Conservation (phyloP, 805 yeast species). For the Spathaspora passalidarum region DNA sequence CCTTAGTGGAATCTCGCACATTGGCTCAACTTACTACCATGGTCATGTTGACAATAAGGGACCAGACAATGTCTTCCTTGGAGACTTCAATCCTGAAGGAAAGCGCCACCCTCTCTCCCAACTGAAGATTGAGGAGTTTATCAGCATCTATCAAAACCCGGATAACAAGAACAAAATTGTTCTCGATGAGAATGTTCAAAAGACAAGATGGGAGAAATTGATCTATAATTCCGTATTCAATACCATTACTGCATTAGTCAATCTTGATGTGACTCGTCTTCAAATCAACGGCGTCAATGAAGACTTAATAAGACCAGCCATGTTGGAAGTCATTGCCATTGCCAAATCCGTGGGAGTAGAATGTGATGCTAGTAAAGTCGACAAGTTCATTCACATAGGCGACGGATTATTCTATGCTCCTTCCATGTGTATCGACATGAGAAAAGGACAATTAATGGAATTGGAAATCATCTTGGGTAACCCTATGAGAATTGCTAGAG, state of each 20-base stretch:
- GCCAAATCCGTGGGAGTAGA: constrained; percentile 69
- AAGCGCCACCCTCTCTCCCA: constrained; percentile 7
- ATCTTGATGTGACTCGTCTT: constrained; percentile 32
- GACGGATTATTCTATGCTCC: constrained; percentile 42
- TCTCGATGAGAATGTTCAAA: constrained; percentile 27
- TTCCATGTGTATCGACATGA: constrained; percentile 38
- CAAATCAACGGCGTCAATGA: constrained; percentile 33
- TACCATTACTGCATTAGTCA: constrained; percentile 31
- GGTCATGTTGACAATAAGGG: constrained; percentile 17
- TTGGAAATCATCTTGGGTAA: constrained; percentile 40
- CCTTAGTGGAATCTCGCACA: constrained; percentile 34
- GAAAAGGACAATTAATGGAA: constrained; percentile 37
- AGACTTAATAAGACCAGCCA: constrained; percentile 48
- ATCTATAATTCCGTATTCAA: constrained; percentile 35
- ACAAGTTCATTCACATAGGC: constrained; percentile 48
- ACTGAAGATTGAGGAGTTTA: constrained; percentile 17
- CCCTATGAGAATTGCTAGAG: constrained; percentile 36
- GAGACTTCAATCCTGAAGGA: constrained; percentile 20
- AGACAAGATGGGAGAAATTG: constrained; percentile 39
- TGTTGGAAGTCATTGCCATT: constrained; percentile 61
- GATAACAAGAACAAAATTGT: constrained; percentile 22
- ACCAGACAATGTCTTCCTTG: constrained; percentile 20
- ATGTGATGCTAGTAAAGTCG: constrained; percentile 44
- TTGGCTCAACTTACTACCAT: constrained; percentile 31
- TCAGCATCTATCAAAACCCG: constrained; percentile 25